These are phyloP conservation scores for Lentinula raphanica DNA, from an alignment of 768 basidiomycete species.

Conservation along the genomic window DNA sequence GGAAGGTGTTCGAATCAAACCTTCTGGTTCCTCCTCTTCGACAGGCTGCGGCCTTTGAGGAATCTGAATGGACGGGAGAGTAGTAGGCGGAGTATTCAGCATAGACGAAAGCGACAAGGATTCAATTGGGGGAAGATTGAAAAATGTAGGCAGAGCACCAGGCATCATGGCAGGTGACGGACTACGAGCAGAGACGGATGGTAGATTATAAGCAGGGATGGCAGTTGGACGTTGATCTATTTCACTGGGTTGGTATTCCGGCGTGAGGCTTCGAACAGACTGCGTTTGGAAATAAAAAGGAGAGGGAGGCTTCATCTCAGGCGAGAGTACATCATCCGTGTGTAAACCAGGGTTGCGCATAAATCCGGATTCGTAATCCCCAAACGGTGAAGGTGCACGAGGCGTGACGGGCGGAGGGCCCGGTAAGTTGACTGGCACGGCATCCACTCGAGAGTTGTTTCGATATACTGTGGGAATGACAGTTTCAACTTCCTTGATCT, in stretches of 20 bases:
- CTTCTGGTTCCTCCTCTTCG: neutral
- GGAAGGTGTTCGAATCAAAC: neutral
- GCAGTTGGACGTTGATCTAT: constrained; percentile 4
- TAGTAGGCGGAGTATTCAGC: neutral
- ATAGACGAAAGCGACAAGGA: constrained; percentile 7
- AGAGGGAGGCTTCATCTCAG: constrained; percentile 14
- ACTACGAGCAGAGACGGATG: neutral
- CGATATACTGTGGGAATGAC: constrained; percentile 40
- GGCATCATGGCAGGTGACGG: constrained; percentile 15
- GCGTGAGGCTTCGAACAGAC: neutral
- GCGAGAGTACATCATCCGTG: neutral
- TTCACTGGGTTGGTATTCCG: neutral
- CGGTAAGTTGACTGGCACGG: neutral
- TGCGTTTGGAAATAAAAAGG: constrained; percentile 17
- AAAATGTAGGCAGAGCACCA: constrained; percentile 12
- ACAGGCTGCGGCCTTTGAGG: neutral
- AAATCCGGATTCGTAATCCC: neutral
- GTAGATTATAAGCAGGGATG: neutral
- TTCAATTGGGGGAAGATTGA: constrained; percentile 1
- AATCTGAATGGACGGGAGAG: neutral
- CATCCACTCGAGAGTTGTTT: constrained; percentile 11
- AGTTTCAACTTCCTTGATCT: constrained; percentile 54
- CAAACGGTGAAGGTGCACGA: constrained; percentile 1
- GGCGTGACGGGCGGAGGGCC: neutral
- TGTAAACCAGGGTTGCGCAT: constrained; percentile 15